Evolutionary conservation across 768 basidiomycete species (phyloP).

Genomic region (Lactarius quietus): DNA sequence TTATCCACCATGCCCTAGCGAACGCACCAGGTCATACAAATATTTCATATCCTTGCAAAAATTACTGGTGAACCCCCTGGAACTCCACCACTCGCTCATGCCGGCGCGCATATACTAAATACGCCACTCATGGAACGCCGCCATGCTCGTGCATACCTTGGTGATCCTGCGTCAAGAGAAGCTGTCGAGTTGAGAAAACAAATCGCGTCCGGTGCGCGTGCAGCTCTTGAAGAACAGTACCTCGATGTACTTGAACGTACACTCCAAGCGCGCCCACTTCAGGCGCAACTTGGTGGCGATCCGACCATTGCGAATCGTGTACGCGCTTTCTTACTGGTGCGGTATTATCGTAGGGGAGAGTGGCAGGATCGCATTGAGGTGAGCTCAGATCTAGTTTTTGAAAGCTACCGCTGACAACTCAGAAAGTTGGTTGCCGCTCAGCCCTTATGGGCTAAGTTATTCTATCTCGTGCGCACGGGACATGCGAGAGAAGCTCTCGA

Average conservation of each 20-base stretch:
- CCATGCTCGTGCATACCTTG: slow-evolving; percentile 73
- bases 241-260: slow-evolving; percentile 81
- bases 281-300: slow-evolving; percentile 87
- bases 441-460: slow-evolving; percentile 92
- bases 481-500: slow-evolving; percentile 76
- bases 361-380: slow-evolving; percentile 92
- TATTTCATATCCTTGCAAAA: slow-evolving; percentile 69
- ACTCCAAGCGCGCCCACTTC: slow-evolving; percentile 73
- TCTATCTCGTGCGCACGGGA: slow-evolving; percentile 86
- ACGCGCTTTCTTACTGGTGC: slow-evolving; percentile 78
- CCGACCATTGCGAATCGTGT: slow-evolving; percentile 89
- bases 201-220: slow-evolving; percentile 72
- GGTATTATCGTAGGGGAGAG: slow-evolving; percentile 72
- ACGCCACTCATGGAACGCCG: slow-evolving; percentile 78
- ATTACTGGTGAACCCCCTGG: slow-evolving; percentile 75
- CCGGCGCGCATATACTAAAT: slow-evolving; percentile 78
- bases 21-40: slow-evolving; percentile 59
- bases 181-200: slow-evolving; percentile 62
- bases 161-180: slow-evolving; percentile 59
- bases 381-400: slow-evolving; percentile 25
- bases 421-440: slow-evolving; percentile 75
- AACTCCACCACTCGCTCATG: slow-evolving; percentile 72
- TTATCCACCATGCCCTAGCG: slow-evolving; percentile 35
- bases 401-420: background rate
- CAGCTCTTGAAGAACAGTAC: slow-evolving; percentile 87